Conservation (phyloP, 805 yeast genomes). For the Danielia oregonensis region DNA sequence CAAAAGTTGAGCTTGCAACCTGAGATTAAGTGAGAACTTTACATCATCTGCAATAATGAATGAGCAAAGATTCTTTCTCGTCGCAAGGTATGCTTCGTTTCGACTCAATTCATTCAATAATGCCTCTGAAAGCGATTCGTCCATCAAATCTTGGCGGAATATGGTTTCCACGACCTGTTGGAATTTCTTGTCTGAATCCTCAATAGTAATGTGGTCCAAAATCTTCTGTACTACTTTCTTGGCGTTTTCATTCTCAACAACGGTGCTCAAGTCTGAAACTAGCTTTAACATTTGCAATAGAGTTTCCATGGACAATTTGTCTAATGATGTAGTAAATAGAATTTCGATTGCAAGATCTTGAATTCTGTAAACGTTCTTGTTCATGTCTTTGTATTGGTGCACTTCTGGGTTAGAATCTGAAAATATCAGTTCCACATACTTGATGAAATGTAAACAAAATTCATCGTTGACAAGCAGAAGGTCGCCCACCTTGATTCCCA, state of each 20-base stretch:
- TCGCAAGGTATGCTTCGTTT: conserved; percentile 1
- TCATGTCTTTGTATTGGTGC: conserved; percentile 33
- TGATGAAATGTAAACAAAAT: conserved; percentile 18
- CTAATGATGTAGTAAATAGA: conserved; percentile 1
- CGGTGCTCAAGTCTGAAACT: conserved; percentile 20
- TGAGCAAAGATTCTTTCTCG: conserved; percentile 11
- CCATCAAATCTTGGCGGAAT: conserved; percentile 19
- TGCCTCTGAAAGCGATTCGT: conserved; percentile 20
- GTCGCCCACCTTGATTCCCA: conserved; percentile 1
- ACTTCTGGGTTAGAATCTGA: conserved; percentile 24
- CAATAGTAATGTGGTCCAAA: conserved; percentile 1
- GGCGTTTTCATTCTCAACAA: conserved; percentile 2
- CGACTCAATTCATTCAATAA: conserved; percentile 10
- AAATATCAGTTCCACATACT: conserved; percentile 28
- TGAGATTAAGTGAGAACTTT: conserved; percentile 18
- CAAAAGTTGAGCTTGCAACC: conserved; percentile 18
- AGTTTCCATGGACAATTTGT: conserved; percentile 3
- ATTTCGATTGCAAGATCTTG: conserved; percentile 3
- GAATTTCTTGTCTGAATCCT: conserved; percentile 5
- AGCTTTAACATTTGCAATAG: conserved; percentile 19
- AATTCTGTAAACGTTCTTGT: conserved; percentile 20
- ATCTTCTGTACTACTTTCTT: conserved; percentile 2
- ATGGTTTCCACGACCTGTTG: conserved; percentile 11
- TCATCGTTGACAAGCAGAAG: conserved; percentile 16
- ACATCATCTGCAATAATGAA: conserved; percentile 19